These are phyloP conservation scores for Chytriomyces confervae DNA, from an alignment of 192 early-diverging fungal species.

Conservation along the genomic window DNA sequence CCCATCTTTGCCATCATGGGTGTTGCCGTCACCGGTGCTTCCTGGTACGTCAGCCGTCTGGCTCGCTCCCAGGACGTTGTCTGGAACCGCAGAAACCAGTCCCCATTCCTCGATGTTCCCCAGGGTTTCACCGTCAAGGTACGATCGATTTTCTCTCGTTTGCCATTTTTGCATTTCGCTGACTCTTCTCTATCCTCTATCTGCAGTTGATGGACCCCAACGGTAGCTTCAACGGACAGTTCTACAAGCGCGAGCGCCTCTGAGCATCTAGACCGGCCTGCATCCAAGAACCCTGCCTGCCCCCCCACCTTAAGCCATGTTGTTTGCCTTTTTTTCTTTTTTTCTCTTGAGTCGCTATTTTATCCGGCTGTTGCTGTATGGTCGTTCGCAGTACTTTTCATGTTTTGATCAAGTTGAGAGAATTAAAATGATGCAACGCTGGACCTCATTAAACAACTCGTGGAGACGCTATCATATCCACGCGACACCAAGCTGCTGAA, in stretches of 20 bases:
- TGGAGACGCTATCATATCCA: no score
- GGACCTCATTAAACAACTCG: not conserved
- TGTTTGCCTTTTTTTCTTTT: not conserved
- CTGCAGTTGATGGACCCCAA: conserved; percentile 17
- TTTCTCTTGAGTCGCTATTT: not conserved
- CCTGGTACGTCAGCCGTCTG: conserved; percentile 37
- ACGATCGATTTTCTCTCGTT: not conserved
- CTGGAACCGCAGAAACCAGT: conserved; percentile 39
- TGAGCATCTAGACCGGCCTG: not conserved
- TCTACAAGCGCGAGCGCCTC: conserved; percentile 10
- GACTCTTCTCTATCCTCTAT: not conserved
- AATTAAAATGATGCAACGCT: not conserved
- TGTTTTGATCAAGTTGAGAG: not conserved
- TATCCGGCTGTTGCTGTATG: not conserved
- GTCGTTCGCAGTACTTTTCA: not conserved
- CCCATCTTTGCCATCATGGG: conserved; percentile 40
- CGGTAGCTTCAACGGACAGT: conserved; percentile 5
- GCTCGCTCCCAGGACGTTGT: conserved; percentile 39
- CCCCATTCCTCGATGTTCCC: conserved; percentile 26
- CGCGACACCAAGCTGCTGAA: no score
- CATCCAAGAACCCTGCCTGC: not conserved
- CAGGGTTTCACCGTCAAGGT: conserved; percentile 23
- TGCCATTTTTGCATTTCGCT: not conserved
- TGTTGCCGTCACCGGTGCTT: conserved; percentile 31
- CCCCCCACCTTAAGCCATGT: not conserved